Base-by-base conservation (phyloP, 2,329 filamentous ascomycete genomes). In the Decorospora gaudefroyi region DNA sequence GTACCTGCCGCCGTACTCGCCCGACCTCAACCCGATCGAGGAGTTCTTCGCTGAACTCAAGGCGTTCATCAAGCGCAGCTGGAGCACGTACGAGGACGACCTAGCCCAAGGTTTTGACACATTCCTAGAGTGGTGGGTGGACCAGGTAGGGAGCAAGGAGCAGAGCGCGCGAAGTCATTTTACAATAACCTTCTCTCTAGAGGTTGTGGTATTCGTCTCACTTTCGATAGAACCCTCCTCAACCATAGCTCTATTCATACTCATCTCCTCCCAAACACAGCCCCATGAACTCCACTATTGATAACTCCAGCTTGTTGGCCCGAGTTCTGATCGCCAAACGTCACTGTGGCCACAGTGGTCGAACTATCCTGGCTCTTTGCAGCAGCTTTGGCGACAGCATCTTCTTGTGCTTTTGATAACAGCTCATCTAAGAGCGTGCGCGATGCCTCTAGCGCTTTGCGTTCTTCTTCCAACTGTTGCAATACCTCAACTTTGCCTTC, bases 41-140 rank as follows among this genome's bases (percentile, higher is more conserved):
- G 62, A 70, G 49, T 64, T 67, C 39, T 73, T 72, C 56, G 45
- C 60, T n/a, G 63, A 68, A 40, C 49, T 72, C 6, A 72, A 72
- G 43, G 52, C 47, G 17, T 69, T 61, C 40, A 67, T 72, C 23
- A 64, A 61, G 48, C 55, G 52, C 41, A 46, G 61, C 25, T 69
- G 55, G 57, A 40, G 33, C n/a, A 23, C 33, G 9, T 55, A 47
- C 33, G 44, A 53, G 39, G 28, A 42, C 10, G 22, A 35, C 18
- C 35, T 40, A 26, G 25, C 35, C 4, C 40, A 51, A 29, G 48
- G 46, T 11, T 67, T 68, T 49, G 31, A 49, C 46, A 28, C n/a
- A 22, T 65, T 61, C 36, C 46, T 67, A 45, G 54, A 67, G 46
- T 59, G 53, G 61, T 68, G 61, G 36, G 39, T 67, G 26, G 37